Conservation (phyloP, 2,329 filamentous ascomycete species). For the Alternaria gaisen region DNA sequence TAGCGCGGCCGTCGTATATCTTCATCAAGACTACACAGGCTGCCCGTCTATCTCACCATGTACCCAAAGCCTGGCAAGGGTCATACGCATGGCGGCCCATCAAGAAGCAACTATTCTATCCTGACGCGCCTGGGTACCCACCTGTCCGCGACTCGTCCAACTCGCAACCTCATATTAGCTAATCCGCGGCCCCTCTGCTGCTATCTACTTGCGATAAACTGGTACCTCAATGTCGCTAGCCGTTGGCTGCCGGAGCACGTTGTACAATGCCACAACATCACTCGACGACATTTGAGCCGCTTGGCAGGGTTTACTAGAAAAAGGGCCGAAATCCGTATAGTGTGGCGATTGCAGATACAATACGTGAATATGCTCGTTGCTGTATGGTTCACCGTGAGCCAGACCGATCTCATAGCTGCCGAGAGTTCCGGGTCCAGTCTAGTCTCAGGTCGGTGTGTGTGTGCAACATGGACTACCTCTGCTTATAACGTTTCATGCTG, state of each 20-base stretch:
- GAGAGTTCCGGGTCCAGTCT: not conserved
- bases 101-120: not conserved
- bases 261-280: conserved; percentile 9
- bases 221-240: conserved; percentile 8
- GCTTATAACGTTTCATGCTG: not conserved
- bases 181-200: conserved; percentile 8
- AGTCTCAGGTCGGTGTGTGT: conserved; percentile 1
- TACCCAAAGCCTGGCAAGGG: not conserved
- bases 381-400: not conserved
- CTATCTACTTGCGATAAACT: conserved; percentile 9
- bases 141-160: conserved; percentile 1
- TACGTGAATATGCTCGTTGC: not conserved
- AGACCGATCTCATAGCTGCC: not conserved
- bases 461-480: not conserved
- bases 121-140: not conserved
- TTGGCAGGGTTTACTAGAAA: not conserved
- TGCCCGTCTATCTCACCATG: not conserved
- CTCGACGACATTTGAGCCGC: conserved; percentile 6
- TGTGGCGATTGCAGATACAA: conserved; percentile 1
- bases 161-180: conserved; percentile 10
- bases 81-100: not conserved
- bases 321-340: conserved; percentile 7
- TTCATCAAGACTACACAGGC: not conserved
- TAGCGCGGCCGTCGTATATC: not conserved
- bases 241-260: conserved; percentile 12